These are phyloP conservation scores for Aspergillus sp. DNA, from an alignment of 2,329 filamentous ascomycete genomes.

Conservation along the genomic window DNA sequence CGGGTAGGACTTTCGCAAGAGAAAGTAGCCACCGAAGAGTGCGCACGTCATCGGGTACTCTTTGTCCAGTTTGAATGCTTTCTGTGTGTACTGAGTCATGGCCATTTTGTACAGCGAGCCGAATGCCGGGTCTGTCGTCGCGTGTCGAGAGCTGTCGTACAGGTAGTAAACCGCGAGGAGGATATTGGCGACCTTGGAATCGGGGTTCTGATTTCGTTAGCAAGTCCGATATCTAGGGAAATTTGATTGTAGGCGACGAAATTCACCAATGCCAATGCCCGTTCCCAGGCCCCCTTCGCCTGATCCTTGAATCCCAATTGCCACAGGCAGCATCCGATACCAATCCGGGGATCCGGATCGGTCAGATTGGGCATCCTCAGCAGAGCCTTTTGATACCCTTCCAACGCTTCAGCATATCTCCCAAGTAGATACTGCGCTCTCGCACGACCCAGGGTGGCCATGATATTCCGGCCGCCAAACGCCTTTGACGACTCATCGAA, in stretches of 20 bases:
- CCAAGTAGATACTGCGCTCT: conserved; percentile 78
- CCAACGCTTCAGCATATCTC: conserved; percentile 74
- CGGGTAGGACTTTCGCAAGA: conserved; percentile 68
- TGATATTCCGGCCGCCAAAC: conserved; percentile 78
- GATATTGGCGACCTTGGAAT: conserved; percentile 84
- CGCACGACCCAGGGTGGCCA: conserved; percentile 84
- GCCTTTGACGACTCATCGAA: conserved; percentile 89
- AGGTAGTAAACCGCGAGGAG: conserved; percentile 85
- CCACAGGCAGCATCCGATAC: conserved; percentile 96
- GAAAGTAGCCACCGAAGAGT: conserved; percentile 83
- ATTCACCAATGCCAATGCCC: conserved; percentile 66
- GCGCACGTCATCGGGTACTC: conserved; percentile 82
- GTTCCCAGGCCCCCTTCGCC: conserved; percentile 82
- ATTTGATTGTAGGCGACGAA: background rate
- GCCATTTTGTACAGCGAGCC: conserved; percentile 79
- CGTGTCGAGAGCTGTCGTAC: conserved; percentile 72
- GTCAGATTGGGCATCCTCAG: conserved; percentile 76
- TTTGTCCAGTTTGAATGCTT: conserved; percentile 88
- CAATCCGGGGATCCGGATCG: conserved; percentile 91
- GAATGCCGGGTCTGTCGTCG: conserved; percentile 78
- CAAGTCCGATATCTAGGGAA: background rate
- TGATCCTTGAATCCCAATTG: conserved; percentile 90
- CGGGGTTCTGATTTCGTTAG: conserved; percentile 45
- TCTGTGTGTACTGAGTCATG: conserved; percentile 90
- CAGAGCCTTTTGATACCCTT: conserved; percentile 79